A percentile compares a stretch with the other conserved stretches of the same genome.
phyloP scores from a whole-genome alignment of 768 basidiomycete genomes.

The Pisolithus tinctorius region DNA sequence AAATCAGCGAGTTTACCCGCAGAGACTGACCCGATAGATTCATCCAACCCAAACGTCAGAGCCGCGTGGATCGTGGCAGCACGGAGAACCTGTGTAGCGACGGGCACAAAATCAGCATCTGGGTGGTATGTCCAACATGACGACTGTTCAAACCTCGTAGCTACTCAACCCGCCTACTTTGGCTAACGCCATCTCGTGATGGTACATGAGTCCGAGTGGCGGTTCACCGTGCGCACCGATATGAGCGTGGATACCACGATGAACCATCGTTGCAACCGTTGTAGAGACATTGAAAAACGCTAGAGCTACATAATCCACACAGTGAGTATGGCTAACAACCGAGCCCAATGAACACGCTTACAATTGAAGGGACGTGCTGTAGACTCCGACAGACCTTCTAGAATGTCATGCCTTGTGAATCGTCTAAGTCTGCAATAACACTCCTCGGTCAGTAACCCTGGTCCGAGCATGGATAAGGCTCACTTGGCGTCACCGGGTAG shows the following conservation, averaged over 20 bases:
- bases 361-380: slow-evolving; percentile 54
- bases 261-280: slow-evolving; percentile 64
- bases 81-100: slow-evolving; percentile 44
- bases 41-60: slow-evolving; percentile 53
- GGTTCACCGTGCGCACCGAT: slow-evolving; percentile 74
- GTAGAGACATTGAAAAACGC: slow-evolving; percentile 63
- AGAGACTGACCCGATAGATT: slow-evolving; percentile 57
- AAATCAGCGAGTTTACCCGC: slow-evolving; percentile 68
- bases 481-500: slow-evolving; percentile 67
- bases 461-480: slow-evolving; percentile 3
- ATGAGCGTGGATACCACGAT: slow-evolving; percentile 52
- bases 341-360: slow-evolving; percentile 22
- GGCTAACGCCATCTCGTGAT: slow-evolving; percentile 66
- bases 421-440: slow-evolving; percentile 42
- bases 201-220: slow-evolving; percentile 70
- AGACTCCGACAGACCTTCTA: slow-evolving; percentile 56
- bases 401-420: slow-evolving; percentile 57
- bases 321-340: not conserved
- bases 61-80: slow-evolving; percentile 67
- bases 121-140: not conserved
- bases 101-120: not conserved
- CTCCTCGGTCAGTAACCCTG: not conserved
- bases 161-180: slow-evolving; percentile 58
- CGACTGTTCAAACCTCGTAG: slow-evolving; percentile 48
- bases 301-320: slow-evolving; percentile 37